phyloP scores from a whole-genome alignment of 768 basidiomycete genomes.

The Tylopilus vinaceipallidus region DNA sequence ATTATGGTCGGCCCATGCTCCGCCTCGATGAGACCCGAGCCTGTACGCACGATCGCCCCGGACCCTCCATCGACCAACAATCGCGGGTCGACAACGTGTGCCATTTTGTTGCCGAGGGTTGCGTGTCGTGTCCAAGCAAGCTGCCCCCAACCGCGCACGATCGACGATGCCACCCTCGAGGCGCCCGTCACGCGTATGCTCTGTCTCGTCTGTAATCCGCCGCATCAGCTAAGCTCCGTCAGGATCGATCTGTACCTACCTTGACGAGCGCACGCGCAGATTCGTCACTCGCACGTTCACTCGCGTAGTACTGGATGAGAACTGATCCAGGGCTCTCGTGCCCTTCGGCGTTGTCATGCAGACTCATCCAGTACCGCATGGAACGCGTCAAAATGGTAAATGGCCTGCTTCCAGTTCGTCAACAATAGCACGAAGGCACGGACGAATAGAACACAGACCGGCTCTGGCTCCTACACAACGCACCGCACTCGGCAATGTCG shows the following conservation, averaged over 20 bases:
- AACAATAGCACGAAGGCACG: not conserved
- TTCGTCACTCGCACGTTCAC: not conserved
- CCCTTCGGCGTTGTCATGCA: not conserved
- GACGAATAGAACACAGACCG: slow-evolving; percentile 2
- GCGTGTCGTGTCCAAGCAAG: not conserved
- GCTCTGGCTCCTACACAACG: not conserved
- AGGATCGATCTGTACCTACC: slow-evolving; percentile 9
- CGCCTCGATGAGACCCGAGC: not conserved
- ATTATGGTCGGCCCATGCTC: slow-evolving; percentile 4
- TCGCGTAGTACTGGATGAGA: not conserved
- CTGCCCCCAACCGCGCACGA: not conserved
- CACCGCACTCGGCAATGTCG: slow-evolving; percentile 6
- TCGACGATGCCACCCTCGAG: slow-evolving; percentile 1
- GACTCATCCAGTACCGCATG: not conserved
- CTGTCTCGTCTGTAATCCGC: slow-evolving; percentile 3
- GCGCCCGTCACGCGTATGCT: not conserved
- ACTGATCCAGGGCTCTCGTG: not conserved
- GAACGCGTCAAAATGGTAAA: not conserved
- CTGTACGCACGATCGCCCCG: not conserved
- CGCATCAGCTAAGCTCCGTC: not conserved
- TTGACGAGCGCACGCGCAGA: not conserved
- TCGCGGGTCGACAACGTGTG: slow-evolving; percentile 2
- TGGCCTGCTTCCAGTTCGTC: not conserved
- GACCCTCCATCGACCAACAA: not conserved
- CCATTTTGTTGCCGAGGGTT: not conserved